Percentiles rank a stretch among this genome's conserved stretches.
Evolutionary conservation across 495 filamentous ascomycete species (phyloP).

Genomic region (Neurospora hispaniola): DNA sequence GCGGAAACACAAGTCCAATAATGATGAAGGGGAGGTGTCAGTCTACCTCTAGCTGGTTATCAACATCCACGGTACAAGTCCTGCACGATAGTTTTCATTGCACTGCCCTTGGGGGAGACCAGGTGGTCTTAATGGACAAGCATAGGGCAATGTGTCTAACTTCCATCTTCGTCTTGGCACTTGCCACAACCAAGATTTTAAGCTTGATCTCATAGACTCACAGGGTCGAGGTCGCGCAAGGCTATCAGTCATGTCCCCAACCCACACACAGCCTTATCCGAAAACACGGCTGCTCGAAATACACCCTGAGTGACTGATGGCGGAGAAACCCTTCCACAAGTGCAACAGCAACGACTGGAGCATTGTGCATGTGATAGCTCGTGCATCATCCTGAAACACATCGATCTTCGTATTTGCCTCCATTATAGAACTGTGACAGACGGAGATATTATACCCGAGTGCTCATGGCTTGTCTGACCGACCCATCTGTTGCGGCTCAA

Average conservation of each 20-base stretch:
- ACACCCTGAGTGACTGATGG: not conserved
- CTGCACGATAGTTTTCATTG: not conserved
- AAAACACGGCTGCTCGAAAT: not conserved
- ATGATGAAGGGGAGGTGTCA: not conserved
- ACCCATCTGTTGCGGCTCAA: not conserved
- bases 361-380: slow-evolving; percentile 55
- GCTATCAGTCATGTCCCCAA: not conserved
- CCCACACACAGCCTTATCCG: not conserved
- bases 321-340: slow-evolving; percentile 31
- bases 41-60: not conserved
- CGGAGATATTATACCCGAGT: not conserved
- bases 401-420: slow-evolving; percentile 40
- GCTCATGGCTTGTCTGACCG: slow-evolving; percentile 11
- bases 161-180: not conserved
- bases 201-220: not conserved
- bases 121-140: not conserved
- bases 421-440: not conserved
- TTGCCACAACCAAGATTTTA: not conserved
- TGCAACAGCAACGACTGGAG: slow-evolving; percentile 40
- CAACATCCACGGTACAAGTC: not conserved
- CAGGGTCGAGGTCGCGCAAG: not conserved
- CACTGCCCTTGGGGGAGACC: not conserved
- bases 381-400: slow-evolving; percentile 50
- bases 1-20: not conserved
- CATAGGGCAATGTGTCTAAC: not conserved